Conservation (phyloP, 768 basidiomycete species). For the Dioszegia hungarica region DNA sequence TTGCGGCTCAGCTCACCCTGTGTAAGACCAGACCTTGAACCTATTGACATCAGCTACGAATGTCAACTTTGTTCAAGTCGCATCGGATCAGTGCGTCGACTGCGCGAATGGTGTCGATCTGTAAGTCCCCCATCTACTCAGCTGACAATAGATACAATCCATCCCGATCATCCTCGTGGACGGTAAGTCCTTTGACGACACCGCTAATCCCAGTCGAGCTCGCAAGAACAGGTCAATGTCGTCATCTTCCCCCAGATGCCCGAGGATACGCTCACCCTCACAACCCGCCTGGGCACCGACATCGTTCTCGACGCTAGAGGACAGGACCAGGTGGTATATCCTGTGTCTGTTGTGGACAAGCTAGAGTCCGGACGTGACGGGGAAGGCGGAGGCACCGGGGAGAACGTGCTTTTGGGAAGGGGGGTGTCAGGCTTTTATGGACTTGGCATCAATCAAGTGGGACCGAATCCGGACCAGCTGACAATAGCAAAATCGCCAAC, state of each 20-base stretch:
- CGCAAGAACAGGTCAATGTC: conserved; percentile 15
- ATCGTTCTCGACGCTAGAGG: conserved; percentile 14
- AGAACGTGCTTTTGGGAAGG: conserved; percentile 8
- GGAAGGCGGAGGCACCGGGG: conserved; percentile 6
- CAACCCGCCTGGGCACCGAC: conserved; percentile 13
- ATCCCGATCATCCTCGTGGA: conserved; percentile 16
- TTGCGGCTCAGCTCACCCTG: conserved; percentile 36
- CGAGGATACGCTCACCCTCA: conserved; percentile 14
- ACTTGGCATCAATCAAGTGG: conserved; percentile 40
- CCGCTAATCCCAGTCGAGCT: conserved; percentile 7
- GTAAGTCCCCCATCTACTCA: conserved; percentile 13
- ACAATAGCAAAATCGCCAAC: conserved; percentile 1
- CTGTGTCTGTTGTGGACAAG: conserved; percentile 1
- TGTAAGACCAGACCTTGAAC: conserved; percentile 22
- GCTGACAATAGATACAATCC: not conserved
- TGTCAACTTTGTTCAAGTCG: conserved; percentile 39
- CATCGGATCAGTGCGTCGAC: conserved; percentile 17
- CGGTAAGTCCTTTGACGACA: conserved; percentile 9
- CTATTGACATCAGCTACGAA: conserved; percentile 31
- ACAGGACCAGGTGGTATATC: conserved; percentile 1
- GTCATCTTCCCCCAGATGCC: conserved; percentile 25
- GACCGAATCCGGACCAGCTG: not conserved
- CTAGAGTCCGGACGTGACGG: not conserved
- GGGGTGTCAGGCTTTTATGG: conserved; percentile 42
- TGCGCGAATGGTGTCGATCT: conserved; percentile 2